Evolutionary conservation across 192 early-diverging fungal species (phyloP).

Genomic region (Coemansia erecta): DNA sequence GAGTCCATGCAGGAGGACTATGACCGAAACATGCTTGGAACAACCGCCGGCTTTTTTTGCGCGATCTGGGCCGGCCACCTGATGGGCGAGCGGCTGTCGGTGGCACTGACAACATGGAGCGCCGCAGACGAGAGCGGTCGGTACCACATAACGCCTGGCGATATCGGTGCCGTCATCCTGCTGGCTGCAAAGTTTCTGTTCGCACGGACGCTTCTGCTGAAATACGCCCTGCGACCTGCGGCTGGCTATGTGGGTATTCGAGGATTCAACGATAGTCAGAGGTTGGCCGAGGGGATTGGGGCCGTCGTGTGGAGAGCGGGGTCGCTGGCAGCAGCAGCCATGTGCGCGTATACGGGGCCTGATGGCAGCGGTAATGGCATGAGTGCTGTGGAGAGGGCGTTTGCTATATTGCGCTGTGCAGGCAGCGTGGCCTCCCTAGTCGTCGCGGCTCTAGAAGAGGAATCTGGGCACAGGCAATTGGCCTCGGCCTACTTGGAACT

Average conservation of each 20-base stretch:
- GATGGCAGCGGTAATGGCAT: neutral
- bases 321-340: neutral
- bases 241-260: neutral
- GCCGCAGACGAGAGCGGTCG: constrained; percentile 7
- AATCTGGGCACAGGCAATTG: neutral
- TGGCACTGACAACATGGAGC: constrained; percentile 13
- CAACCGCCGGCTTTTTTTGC: constrained; percentile 39
- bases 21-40: constrained; percentile 33
- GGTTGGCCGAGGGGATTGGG: neutral
- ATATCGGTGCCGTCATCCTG: constrained; percentile 17
- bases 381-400: constrained; percentile 3
- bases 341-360: neutral
- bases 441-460: constrained; percentile 3
- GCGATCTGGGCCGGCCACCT: constrained; percentile 35
- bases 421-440: constrained; percentile 3
- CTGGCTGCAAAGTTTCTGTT: constrained; percentile 28
- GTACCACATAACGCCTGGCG: constrained; percentile 23
- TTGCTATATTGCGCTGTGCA: constrained; percentile 14
- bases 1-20: constrained; percentile 28
- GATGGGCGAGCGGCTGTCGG: constrained; percentile 26
- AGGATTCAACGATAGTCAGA: neutral
- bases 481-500: neutral
- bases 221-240: constrained; percentile 27
- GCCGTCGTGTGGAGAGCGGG: neutral
- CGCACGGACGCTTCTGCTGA: constrained; percentile 15